phyloP scores from a whole-genome alignment of 805 yeast species.

The Saturnispora serradocipensis region DNA sequence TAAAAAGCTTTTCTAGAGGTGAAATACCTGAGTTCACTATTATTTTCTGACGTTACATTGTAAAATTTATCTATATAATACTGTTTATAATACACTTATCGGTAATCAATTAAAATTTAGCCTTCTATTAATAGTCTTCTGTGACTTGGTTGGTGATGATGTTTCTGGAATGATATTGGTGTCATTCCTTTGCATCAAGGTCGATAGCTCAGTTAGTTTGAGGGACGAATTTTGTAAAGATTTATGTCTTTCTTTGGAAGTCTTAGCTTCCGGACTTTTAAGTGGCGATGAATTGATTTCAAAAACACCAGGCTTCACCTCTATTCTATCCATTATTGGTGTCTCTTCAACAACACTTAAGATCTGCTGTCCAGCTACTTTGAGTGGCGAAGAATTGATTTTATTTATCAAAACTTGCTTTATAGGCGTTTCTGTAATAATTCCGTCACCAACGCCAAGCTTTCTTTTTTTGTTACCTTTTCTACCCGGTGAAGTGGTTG shows the following conservation, averaged over 20 bases:
- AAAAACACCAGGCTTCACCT: constrained; percentile 12
- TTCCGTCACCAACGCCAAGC: constrained; percentile 3
- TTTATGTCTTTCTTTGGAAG: constrained; percentile 5
- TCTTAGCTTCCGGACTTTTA: constrained; percentile 3
- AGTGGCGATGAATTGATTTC: constrained; percentile 18
- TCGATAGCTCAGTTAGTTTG: background rate
- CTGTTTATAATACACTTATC: background rate
- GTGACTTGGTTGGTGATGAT: background rate
- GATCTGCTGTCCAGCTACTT: background rate
- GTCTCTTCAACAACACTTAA: constrained; percentile 1
- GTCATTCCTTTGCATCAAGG: background rate
- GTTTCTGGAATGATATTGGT: background rate
- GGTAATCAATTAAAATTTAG: constrained; percentile 14
- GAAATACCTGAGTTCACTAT: background rate
- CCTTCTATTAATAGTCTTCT: constrained; percentile 14
- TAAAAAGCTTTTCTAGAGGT: constrained; percentile 1
- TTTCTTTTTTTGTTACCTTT: background rate
- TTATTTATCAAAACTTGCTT: background rate
- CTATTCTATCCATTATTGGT: constrained; percentile 8
- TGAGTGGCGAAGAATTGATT: background rate
- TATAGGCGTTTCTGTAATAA: background rate
- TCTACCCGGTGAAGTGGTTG: background rate
- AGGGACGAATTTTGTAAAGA: background rate
- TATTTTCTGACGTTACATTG: background rate
- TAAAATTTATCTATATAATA: background rate